Conservation (phyloP, 306 rosid species). For the Fragaria ananassa region DNA sequence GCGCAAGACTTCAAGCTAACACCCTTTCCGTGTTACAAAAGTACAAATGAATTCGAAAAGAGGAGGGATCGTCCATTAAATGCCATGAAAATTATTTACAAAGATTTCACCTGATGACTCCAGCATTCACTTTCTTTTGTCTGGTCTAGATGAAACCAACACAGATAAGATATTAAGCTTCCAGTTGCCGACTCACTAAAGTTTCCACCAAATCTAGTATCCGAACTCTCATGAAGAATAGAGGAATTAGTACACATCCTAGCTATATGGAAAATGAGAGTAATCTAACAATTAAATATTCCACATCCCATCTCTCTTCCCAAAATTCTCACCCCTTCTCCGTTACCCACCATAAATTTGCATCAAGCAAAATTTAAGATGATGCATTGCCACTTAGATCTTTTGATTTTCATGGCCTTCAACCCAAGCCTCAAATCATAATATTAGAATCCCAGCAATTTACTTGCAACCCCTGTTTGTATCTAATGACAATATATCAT, state of each 20-base stretch:
- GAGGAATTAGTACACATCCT: background rate
- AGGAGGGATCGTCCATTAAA: background rate
- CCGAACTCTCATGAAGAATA: background rate
- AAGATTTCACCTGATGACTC: background rate
- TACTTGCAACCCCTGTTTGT: background rate
- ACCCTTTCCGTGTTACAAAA: background rate
- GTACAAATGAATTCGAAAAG: background rate
- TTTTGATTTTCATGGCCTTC: background rate
- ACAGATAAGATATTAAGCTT: background rate
- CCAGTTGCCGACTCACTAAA: background rate
- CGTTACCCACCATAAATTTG: background rate
- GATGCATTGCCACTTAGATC: background rate
- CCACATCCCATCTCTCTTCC: background rate
- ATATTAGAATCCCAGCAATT: background rate
- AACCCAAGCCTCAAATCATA: background rate
- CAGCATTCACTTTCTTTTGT: background rate
- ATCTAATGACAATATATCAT: background rate
- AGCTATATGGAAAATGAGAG: background rate
- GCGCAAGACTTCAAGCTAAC: background rate
- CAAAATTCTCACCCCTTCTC: background rate
- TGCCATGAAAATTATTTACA: background rate
- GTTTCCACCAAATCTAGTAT: background rate
- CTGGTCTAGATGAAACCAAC: background rate
- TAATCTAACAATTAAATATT: background rate
- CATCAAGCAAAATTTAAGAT: background rate